A percentile compares a stretch with the other conserved stretches of the same genome.
These are phyloP conservation scores for Aspergillus sclerotiicarbonarius DNA, from an alignment of 495 filamentous ascomycete species.

Conservation along the genomic window DNA sequence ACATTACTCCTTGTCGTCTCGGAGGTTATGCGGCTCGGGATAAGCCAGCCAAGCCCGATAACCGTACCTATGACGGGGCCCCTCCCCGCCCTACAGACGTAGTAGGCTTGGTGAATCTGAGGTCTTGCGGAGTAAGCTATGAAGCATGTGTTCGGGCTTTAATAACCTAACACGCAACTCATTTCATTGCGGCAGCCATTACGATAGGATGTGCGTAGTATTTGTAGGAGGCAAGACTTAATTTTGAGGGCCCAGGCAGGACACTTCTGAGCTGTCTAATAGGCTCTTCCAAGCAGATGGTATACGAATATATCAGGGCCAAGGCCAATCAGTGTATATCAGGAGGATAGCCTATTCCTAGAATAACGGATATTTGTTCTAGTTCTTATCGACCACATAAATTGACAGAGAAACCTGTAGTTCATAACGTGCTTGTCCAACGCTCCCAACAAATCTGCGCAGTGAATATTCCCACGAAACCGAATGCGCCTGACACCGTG, in stretches of 20 bases:
- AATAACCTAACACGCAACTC: too few relatives aligned
- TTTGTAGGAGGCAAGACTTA: too few relatives aligned
- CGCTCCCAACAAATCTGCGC: conserved; percentile 3
- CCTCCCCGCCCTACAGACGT: background rate
- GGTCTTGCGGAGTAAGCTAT: too few relatives aligned
- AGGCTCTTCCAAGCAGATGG: too few relatives aligned
- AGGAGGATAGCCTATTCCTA: background rate
- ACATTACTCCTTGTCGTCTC: background rate
- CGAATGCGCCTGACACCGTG: conserved; percentile 22
- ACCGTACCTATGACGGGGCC: background rate
- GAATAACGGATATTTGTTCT: background rate
- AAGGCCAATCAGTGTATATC: background rate
- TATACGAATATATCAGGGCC: background rate
- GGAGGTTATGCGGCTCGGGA: background rate
- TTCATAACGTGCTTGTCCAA: conserved; percentile 1
- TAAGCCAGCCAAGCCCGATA: background rate
- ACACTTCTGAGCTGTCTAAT: too few relatives aligned
- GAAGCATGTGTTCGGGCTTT: too few relatives aligned
- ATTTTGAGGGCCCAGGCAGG: too few relatives aligned
- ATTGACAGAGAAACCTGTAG: background rate
- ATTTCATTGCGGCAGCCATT: too few relatives aligned
- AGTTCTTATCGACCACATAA: background rate
- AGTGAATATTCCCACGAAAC: conserved; percentile 6
- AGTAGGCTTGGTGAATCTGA: too few relatives aligned
- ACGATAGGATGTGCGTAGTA: too few relatives aligned